Evolutionary conservation across 257 asterid species (phyloP), one percentile per base, ranked within the genome.

Genomic region (Solanum ahanhuiri): DNA sequence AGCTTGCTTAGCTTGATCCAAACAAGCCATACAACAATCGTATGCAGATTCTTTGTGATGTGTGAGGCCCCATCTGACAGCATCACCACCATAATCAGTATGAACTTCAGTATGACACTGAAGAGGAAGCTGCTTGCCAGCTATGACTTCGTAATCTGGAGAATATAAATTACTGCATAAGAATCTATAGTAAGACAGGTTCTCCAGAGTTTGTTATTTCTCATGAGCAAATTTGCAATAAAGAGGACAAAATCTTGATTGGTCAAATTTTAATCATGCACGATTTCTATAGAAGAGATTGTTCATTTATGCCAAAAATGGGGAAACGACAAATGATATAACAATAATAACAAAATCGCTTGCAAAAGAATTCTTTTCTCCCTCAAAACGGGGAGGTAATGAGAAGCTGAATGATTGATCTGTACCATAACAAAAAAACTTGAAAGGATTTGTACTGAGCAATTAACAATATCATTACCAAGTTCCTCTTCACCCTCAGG

Each of bases 51-150:
- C 98, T 91, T 94, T 94, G 58, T 73, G 99, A 93, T 96, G 94
- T 28, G 98, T 93, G 82, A 94, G 98, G 77, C 98, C 99, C 99
- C 99, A 96, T 87, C 91, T 91, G 20, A 97, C 94, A 60, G 98
- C 99, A 76, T 66, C 92, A 69, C 99, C 99, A 86, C 82, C 97
- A 85, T 97, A 97, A 86, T 97, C 98, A 1, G 99, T 92, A 83
- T 94, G 98, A 72, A 91, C 93, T 91, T 95, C 97, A 1, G 92
- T 91, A 77, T 93, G 92, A 85, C 99, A 97, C 90, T 94, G 95
- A 1, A 93, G 96, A 58, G 99, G 99, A 79, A 90, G 95, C 94
- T 91, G 91, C 90, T 86, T 89, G 64, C 98, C 98, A 0, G 98
- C 98, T 84, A 95, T 87, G 83, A 92, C 88, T 87, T 93, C 95